Base-by-base conservation (phyloP, 2,329 filamentous ascomycete genomes). In the Leptosphaerulina australis region DNA sequence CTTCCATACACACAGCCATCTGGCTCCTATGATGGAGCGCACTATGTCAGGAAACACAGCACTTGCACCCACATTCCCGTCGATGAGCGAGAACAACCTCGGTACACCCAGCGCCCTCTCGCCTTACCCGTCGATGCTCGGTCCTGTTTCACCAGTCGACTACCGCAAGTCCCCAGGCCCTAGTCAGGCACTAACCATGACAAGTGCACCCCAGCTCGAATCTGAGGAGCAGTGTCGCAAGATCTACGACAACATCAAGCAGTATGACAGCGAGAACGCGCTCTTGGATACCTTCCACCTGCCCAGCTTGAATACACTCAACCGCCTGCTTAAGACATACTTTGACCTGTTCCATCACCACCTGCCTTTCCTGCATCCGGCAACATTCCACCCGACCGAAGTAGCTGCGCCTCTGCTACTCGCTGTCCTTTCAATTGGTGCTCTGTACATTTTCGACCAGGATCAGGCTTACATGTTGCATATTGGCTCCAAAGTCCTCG, bases 271-370 rank as follows among this genome's bases (percentile, higher is more conserved):
- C 60, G 90, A 96, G 66, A 86, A 87, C 67, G 86, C 88, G 35
- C 86, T 97, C 49, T 86, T 91, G 12, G 91, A 95, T 48, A 91
- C 89, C 50, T 97, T 97, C 81, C 88, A 91, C 59, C 82, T 97
- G 35, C 94, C 94, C 5, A 87, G 83, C 59, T 81, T 91, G 26
- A 82, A 85, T 26, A 88, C 90, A 2, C 77, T 97, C 71, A 97
- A 99, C 76, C 85, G 91, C 56, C 96, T 96, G 73, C 79, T 99
- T 56, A 90, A 91, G 53, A 96, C 93, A 1, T 99, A 97, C 79
- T 99, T 97, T 74, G 91, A 90, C 70, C 80, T 97, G 66, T 99
- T 97, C 76, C 94, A 99, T 70, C 94, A 96, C 66, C 94, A 99
- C 69, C 77, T 97, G 68, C 94, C 94, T 1, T 97, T 99, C 78